Percentiles rank a stretch among this genome's conserved stretches.
These are phyloP conservation scores for Fusarium keratoplasticum DNA, from an alignment of 2,329 filamentous ascomycete genomes.

Conservation along the genomic window DNA sequence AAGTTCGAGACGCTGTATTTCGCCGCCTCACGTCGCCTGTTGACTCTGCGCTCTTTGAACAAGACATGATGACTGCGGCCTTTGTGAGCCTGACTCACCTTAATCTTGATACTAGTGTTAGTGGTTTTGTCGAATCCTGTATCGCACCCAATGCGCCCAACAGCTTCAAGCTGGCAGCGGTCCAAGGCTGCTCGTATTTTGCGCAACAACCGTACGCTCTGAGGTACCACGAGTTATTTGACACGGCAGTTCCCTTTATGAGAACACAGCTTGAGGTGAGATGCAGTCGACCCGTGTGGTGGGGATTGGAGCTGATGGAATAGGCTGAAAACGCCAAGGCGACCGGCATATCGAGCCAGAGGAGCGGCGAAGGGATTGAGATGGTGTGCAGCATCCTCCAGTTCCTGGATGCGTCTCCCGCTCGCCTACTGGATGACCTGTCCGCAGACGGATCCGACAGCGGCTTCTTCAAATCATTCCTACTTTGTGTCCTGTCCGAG, in stretches of 20 bases:
- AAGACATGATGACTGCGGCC: conserved; percentile 73
- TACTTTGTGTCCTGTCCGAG: conserved; percentile 65
- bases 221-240: conserved; percentile 67
- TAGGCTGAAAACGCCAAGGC: conserved; percentile 36
- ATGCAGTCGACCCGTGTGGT: background rate
- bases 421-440: conserved; percentile 47
- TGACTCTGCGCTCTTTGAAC: conserved; percentile 67
- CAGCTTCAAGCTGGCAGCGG: conserved; percentile 71
- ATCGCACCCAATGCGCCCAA: conserved; percentile 67
- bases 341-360: conserved; percentile 5
- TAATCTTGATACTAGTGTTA: conserved; percentile 68
- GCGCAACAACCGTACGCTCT: conserved; percentile 62
- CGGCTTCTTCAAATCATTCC: conserved; percentile 61
- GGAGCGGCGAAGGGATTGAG: conserved; percentile 31
- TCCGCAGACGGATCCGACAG: conserved; percentile 38
- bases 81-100: conserved; percentile 74
- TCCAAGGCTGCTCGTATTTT: conserved; percentile 73
- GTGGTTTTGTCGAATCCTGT: conserved; percentile 67
- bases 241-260: conserved; percentile 67
- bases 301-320: conserved; percentile 1
- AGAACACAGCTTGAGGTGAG: conserved; percentile 67
- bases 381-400: conserved; percentile 60
- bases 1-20: conserved; percentile 75
- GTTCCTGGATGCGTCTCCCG: conserved; percentile 66
- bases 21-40: conserved; percentile 60